phyloP scores from a whole-genome alignment of 1,284 basidiomycete genomes.

The Stygiomarasmius scandens region DNA sequence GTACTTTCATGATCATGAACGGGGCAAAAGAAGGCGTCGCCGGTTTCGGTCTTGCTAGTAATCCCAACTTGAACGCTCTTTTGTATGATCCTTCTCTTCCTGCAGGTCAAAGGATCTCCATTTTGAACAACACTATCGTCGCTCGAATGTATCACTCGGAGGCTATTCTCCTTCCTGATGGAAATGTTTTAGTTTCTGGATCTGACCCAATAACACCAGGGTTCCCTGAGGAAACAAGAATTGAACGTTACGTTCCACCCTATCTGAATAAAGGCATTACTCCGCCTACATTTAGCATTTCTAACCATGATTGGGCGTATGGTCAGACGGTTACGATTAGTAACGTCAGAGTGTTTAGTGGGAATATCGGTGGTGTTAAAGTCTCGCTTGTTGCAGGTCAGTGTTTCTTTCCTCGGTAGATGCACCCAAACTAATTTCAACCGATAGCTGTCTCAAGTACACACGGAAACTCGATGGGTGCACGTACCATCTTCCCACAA shows the following conservation, averaged over 20 bases:
- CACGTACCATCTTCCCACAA: slow-evolving; percentile 54
- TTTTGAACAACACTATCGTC: slow-evolving; percentile 69
- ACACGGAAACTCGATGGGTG: slow-evolving; percentile 60
- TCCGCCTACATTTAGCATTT: slow-evolving; percentile 61
- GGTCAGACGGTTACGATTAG: slow-evolving; percentile 52
- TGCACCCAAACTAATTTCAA: not conserved
- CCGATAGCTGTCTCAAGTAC: slow-evolving; percentile 52
- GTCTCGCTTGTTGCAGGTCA: slow-evolving; percentile 42
- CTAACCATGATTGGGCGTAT: slow-evolving; percentile 63
- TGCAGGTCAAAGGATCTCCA: slow-evolving; percentile 61
- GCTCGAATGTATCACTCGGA: slow-evolving; percentile 85
- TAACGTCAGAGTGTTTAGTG: slow-evolving; percentile 57
- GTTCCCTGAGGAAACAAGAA: slow-evolving; percentile 71
- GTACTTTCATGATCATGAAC: slow-evolving; percentile 74
- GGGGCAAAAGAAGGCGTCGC: slow-evolving; percentile 70
- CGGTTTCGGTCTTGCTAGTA: slow-evolving; percentile 68
- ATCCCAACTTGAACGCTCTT: slow-evolving; percentile 66
- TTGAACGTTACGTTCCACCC: slow-evolving; percentile 78
- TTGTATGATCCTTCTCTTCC: slow-evolving; percentile 70
- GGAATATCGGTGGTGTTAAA: slow-evolving; percentile 54
- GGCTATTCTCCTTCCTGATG: slow-evolving; percentile 64
- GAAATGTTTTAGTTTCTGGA: slow-evolving; percentile 67
- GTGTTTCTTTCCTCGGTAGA: not conserved
- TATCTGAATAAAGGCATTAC: slow-evolving; percentile 63
- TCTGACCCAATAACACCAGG: slow-evolving; percentile 65